A percentile compares a stretch with the other conserved stretches of the same genome.
These are phyloP conservation scores for Komagataella pseudopastoris DNA, from an alignment of 805 yeast genomes.

Conservation along the genomic window DNA sequence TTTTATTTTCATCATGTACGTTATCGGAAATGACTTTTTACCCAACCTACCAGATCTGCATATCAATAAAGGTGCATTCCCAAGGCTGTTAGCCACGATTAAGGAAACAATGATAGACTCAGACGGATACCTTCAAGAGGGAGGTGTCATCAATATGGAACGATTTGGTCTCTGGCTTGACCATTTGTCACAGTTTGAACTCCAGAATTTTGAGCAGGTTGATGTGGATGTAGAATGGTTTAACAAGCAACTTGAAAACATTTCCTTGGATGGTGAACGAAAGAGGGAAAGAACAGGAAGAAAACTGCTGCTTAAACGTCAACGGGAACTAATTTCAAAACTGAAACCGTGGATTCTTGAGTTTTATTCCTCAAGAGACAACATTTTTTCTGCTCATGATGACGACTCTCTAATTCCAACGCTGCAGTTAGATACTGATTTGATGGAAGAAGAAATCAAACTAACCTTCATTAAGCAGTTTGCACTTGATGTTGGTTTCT, in stretches of 20 bases:
- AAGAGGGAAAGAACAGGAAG: slow-evolving; percentile 56
- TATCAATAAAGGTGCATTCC: slow-evolving; percentile 92
- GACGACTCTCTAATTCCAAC: slow-evolving; percentile 29
- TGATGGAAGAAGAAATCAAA: slow-evolving; percentile 29
- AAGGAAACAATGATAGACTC: slow-evolving; percentile 59
- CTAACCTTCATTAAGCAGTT: slow-evolving; percentile 49
- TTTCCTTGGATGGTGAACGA: slow-evolving; percentile 59
- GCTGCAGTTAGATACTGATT: slow-evolving; percentile 20
- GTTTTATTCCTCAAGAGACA: slow-evolving; percentile 18
- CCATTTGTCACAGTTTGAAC: slow-evolving; percentile 65
- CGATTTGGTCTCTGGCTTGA: slow-evolving; percentile 68
- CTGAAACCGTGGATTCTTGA: slow-evolving; percentile 35
- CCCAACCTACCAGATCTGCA: slow-evolving; percentile 93
- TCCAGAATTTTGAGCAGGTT: slow-evolving; percentile 72
- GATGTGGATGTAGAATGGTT: slow-evolving; percentile 88
- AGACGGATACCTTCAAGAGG: slow-evolving; percentile 77
- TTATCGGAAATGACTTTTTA: slow-evolving; percentile 94
- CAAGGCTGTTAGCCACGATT: slow-evolving; percentile 80
- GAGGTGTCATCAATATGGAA: slow-evolving; percentile 66
- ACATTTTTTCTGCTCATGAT: slow-evolving; percentile 14
- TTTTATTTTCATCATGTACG: slow-evolving; percentile 81
- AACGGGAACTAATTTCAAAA: slow-evolving; percentile 56
- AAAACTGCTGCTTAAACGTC: slow-evolving; percentile 51
- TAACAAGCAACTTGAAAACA: slow-evolving; percentile 69
- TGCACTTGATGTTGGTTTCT: slow-evolving; percentile 53